phyloP scores from a whole-genome alignment of 345 rosid species.

The Ceriops zippeliana region DNA sequence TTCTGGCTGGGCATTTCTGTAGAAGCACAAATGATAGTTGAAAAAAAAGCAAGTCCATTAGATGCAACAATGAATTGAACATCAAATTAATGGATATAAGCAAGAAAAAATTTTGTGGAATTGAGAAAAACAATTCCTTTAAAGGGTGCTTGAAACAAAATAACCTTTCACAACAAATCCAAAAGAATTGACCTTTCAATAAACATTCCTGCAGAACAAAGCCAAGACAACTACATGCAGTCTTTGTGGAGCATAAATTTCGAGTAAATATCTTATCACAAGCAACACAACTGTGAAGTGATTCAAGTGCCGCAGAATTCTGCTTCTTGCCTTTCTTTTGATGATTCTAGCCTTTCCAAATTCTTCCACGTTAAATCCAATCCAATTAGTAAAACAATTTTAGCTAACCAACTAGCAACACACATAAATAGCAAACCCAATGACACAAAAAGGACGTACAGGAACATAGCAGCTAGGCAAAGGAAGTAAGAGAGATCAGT shows the following conservation, averaged over 20 bases:
- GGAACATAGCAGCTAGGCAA: too few relatives aligned
- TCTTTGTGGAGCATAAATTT: not conserved
- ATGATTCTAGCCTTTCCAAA: too few relatives aligned
- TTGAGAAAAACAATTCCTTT: not conserved
- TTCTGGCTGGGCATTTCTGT: constrained; percentile 69
- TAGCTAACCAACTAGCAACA: not conserved
- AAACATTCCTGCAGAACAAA: not conserved
- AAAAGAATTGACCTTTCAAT: not conserved
- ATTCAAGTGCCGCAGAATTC: not conserved
- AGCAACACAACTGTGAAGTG: not conserved
- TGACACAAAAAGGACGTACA: too few relatives aligned
- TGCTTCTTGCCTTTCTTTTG: not conserved
- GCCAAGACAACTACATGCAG: not conserved
- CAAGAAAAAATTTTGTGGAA: not conserved
- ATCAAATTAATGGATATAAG: not conserved
- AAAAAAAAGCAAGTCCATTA: not conserved
- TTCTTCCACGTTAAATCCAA: not conserved
- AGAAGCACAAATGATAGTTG: constrained; percentile 6
- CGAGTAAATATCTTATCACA: not conserved
- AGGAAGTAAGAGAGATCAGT: too few relatives aligned
- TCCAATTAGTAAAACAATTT: not conserved
- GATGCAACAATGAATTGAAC: not conserved
- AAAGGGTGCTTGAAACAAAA: too few relatives aligned
- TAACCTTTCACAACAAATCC: not conserved
- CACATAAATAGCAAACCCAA: not conserved